These are phyloP conservation scores for Albatrellus ellisii DNA, from an alignment of 768 basidiomycete genomes.

Conservation along the genomic window DNA sequence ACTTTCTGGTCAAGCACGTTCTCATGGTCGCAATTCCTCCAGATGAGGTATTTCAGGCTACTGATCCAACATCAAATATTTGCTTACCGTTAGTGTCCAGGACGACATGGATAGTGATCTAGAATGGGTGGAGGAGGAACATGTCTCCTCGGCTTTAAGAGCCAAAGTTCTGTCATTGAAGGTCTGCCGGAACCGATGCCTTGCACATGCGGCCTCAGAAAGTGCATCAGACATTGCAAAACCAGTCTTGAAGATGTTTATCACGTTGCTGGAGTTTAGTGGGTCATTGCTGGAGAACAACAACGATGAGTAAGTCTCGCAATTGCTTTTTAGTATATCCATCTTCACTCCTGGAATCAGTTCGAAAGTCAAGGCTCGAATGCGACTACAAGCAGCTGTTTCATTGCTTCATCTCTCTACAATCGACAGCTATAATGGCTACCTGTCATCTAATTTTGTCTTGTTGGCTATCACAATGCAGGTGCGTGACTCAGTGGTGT, in stretches of 20 bases:
- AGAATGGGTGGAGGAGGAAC: conserved; percentile 69
- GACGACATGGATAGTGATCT: conserved; percentile 44
- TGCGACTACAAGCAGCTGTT: conserved; percentile 73
- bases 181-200: conserved; percentile 67
- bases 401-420: conserved; percentile 70
- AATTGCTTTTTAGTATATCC: conserved; percentile 6
- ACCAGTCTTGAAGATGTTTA: conserved; percentile 68
- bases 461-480: conserved; percentile 63
- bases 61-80: neutral
- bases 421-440: conserved; percentile 39
- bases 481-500: conserved; percentile 30
- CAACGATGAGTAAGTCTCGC: conserved; percentile 31
- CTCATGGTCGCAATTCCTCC: conserved; percentile 42
- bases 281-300: conserved; percentile 52
- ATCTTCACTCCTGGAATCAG: conserved; percentile 21
- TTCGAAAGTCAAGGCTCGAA: conserved; percentile 51
- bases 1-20: conserved; percentile 55
- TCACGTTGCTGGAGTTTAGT: conserved; percentile 50
- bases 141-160: conserved; percentile 40
- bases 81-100: conserved; percentile 20
- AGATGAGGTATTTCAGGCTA: conserved; percentile 28
- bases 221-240: conserved; percentile 52
- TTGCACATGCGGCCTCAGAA: conserved; percentile 49
- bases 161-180: conserved; percentile 73
- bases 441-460: conserved; percentile 49